A percentile compares a stretch with the other conserved stretches of the same genome.
phyloP scores from a whole-genome alignment of 1,139 yeast genomes.

The Blastobotrys capitulatus region DNA sequence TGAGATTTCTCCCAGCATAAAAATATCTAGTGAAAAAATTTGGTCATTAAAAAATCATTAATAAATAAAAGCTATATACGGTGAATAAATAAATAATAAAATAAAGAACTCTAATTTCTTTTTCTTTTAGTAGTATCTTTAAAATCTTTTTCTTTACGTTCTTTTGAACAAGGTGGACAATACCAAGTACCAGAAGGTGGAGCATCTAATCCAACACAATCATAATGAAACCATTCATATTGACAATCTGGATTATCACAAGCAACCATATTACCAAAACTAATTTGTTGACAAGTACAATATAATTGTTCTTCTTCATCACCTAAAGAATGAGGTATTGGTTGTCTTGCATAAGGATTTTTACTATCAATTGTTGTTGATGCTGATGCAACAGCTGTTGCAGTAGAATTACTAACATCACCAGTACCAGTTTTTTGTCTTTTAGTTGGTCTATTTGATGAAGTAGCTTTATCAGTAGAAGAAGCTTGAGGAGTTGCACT shows the following conservation, averaged over 20 bases:
- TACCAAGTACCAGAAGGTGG: conserved; percentile 41
- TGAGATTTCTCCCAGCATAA: no score
- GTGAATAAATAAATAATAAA: neutral
- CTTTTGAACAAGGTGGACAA: conserved; percentile 34
- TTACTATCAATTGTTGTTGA: neutral
- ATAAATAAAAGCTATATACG: neutral
- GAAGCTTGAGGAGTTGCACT: neutral
- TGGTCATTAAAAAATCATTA: neutral
- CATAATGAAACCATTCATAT: conserved; percentile 78
- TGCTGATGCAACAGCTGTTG: neutral
- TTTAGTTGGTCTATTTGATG: neutral
- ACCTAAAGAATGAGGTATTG: neutral
- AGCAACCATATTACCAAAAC: conserved; percentile 90
- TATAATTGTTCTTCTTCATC: conserved; percentile 65
- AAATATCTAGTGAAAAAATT: no score
- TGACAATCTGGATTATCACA: conserved; percentile 81
- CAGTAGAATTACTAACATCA: neutral
- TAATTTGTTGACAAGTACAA: conserved; percentile 79
- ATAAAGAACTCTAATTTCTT: conserved; percentile 1
- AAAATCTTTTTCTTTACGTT: conserved; percentile 22
- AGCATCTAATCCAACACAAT: conserved; percentile 65
- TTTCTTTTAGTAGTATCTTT: conserved; percentile 17
- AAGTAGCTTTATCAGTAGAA: neutral
- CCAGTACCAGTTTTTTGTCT: conserved; percentile 3
- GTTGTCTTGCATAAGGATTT: conserved; percentile 8